Percentiles rank a stretch among this genome's conserved stretches.
Conservation (phyloP, 495 filamentous ascomycete genomes). For the Aspergillus ostianus region DNA sequence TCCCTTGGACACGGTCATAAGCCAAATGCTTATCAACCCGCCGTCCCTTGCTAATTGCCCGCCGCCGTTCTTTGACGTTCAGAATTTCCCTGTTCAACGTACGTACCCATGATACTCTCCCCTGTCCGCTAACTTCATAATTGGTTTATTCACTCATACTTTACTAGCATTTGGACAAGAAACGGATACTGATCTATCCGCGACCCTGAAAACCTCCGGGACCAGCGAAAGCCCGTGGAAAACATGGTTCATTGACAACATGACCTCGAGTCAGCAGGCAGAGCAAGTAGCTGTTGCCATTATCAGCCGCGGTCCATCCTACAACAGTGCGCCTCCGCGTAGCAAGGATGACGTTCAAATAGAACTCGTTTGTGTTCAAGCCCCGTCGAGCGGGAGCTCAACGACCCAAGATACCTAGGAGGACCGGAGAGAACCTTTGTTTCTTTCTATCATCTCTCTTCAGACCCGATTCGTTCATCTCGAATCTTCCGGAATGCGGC, state of each 20-base stretch:
- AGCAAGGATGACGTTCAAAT: slow-evolving; percentile 36
- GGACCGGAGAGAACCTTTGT: not conserved
- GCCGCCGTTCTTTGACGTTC: slow-evolving; percentile 35
- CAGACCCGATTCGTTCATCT: not conserved
- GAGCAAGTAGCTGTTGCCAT: slow-evolving; percentile 43
- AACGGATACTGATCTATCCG: slow-evolving; percentile 25
- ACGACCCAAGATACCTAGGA: slow-evolving; percentile 5
- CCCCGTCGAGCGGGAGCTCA: slow-evolving; percentile 23
- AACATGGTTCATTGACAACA: slow-evolving; percentile 40
- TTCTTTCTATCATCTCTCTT: not conserved
- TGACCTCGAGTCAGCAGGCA: slow-evolving; percentile 36
- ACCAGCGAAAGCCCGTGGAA: slow-evolving; percentile 35
- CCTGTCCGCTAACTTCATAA: not conserved
- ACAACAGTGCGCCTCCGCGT: slow-evolving; percentile 24
- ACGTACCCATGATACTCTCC: slow-evolving; percentile 14
- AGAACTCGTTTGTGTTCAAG: slow-evolving; percentile 42
- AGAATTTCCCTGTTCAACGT: slow-evolving; percentile 38
- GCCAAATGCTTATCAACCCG: slow-evolving; percentile 26
- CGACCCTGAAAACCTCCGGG: slow-evolving; percentile 32
- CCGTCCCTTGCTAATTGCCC: slow-evolving; percentile 31
- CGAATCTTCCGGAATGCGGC: not conserved
- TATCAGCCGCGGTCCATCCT: slow-evolving; percentile 37
- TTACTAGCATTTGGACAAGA: slow-evolving; percentile 37
- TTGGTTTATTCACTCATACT: slow-evolving; percentile 6
- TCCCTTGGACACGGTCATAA: slow-evolving; percentile 33